Evolutionary conservation across 2,329 filamentous ascomycete genomes (phyloP).

Genomic region (Rutstroemia sydowiana): DNA sequence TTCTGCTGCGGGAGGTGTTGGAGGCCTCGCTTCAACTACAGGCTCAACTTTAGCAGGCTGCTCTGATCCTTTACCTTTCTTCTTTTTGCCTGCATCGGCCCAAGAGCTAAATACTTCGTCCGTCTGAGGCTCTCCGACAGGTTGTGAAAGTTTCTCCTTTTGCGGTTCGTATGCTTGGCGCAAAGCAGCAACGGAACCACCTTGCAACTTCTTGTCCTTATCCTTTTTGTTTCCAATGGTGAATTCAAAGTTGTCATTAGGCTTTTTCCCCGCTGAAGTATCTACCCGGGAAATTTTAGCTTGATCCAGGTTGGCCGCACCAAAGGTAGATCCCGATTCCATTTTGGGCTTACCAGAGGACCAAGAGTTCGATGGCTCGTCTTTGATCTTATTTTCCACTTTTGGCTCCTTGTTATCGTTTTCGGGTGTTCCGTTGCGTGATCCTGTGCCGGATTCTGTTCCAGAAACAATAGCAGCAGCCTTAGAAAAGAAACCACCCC

Average conservation of each 20-base stretch:
- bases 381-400: slow-evolving; percentile 35
- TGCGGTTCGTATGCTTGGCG: slow-evolving; percentile 10
- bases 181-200: slow-evolving; percentile 19
- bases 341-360: slow-evolving; percentile 45
- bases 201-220: slow-evolving; percentile 40
- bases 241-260: slow-evolving; percentile 33
- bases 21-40: slow-evolving; percentile 30
- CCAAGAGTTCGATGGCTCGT: slow-evolving; percentile 44
- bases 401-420: background rate
- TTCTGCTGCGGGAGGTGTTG: background rate
- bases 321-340: slow-evolving; percentile 43
- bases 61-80: slow-evolving; percentile 28
- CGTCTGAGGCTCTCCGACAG: slow-evolving; percentile 20
- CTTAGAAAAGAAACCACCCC: slow-evolving; percentile 50
- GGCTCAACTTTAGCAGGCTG: slow-evolving; percentile 34
- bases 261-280: slow-evolving; percentile 28
- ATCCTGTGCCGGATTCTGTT: slow-evolving; percentile 21
- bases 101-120: slow-evolving; percentile 47
- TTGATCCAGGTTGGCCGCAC: slow-evolving; percentile 37
- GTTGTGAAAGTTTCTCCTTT: slow-evolving; percentile 20
- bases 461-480: slow-evolving; percentile 35
- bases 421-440: background rate
- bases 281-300: slow-evolving; percentile 23
- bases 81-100: slow-evolving; percentile 40
- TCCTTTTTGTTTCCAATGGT: slow-evolving; percentile 34